Base-by-base conservation (phyloP, 768 basidiomycete species). In the Boletus edulis region DNA sequence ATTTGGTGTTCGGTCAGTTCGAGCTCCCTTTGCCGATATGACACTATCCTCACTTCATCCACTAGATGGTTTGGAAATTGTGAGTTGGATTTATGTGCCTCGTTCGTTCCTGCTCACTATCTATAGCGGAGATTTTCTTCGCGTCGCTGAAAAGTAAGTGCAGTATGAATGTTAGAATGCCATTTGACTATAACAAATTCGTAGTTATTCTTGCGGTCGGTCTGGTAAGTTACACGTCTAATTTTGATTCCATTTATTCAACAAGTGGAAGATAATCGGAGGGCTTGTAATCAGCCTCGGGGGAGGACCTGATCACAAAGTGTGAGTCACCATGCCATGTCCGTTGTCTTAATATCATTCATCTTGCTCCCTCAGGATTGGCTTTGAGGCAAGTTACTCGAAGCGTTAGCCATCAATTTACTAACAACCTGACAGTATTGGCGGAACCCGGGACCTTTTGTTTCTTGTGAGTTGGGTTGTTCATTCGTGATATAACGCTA, bases 261-360 rank as follows among this genome's bases (percentile, higher is more conserved):
- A 37, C 9, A 4, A 18, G 13, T 34, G 22, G 24, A 47, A 66
- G 65, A 72, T 77, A 55, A 61, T 77, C 15, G 64, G 62, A 39
- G 76, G 76, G 49, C 77, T 86, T 56, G 74, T 82, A 53, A 72
- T 85, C 59, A 78, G 78, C 58, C 74, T 81, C 18, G 84, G 84
- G 48, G 83, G 81, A 41, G 85, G 81, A 4, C 84, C 84, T 24
- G 61, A 76, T 62, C 75, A 78, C 61, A 67, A 77, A 29, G 73
- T 75, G 64, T 66, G 32, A 34, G 65, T 24, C 20, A 60, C 22
- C 22, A 73, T 74, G 5, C 22, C 22, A 73, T 74, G 5, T 34
- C 17, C 5, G 7, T 77, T 74, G 64, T 64, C 52, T n/a, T 64
- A 61, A 35, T 41, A 10, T 6, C 31, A 32, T 46, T 62, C 17